Evolutionary conservation across 2,329 filamentous ascomycete genomes (phyloP).

Genomic region (Rhynchosporium secalis): DNA sequence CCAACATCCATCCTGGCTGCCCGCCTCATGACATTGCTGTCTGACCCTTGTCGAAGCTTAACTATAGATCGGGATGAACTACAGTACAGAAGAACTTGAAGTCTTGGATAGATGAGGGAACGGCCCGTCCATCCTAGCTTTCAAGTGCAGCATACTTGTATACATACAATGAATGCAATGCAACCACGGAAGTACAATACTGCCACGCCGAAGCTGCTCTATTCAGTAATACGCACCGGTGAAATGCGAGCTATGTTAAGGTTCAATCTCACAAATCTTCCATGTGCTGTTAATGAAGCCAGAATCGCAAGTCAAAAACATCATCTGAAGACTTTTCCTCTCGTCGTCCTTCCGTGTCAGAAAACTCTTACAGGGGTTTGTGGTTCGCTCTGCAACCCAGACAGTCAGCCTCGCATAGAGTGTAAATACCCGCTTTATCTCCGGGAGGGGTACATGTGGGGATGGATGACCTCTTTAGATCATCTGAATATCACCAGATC

Average conservation of each 20-base stretch:
- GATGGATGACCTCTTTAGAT: neutral
- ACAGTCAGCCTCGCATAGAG: neutral
- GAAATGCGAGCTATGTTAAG: too few species aligned
- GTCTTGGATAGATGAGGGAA: constrained; percentile 14
- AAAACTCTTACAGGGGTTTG: too few species aligned
- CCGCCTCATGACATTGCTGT: constrained; percentile 2
- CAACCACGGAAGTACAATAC: neutral
- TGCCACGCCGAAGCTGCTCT: neutral
- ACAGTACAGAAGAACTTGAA: neutral
- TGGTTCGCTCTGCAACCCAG: too few species aligned
- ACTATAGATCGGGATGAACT: constrained; percentile 1
- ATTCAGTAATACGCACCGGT: too few species aligned
- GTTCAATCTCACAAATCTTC: too few species aligned
- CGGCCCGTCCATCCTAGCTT: constrained; percentile 16
- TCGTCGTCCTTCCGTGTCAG: too few species aligned
- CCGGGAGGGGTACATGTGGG: neutral
- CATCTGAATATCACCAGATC: neutral
- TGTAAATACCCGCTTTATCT: constrained; percentile 4
- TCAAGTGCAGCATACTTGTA: neutral
- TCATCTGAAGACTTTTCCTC: too few species aligned
- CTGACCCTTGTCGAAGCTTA: neutral
- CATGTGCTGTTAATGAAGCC: too few species aligned
- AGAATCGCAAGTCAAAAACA: too few species aligned
- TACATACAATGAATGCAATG: too few species aligned
- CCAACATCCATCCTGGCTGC: neutral